phyloP scores from a whole-genome alignment of 441 rosid genomes.

The Erodium trifolium region DNA sequence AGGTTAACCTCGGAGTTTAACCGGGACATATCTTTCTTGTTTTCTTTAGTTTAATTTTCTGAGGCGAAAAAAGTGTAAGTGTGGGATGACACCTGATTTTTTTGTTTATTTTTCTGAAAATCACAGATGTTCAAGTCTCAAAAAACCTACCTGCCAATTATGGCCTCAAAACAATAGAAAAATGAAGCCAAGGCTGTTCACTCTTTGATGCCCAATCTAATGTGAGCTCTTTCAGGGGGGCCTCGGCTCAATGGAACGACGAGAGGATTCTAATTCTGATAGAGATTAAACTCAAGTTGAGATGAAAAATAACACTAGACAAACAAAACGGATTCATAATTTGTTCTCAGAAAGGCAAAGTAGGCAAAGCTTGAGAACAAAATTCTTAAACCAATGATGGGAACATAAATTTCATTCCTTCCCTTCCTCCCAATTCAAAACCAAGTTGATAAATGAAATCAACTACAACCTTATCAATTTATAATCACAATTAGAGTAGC shows the following conservation, averaged over 20 bases:
- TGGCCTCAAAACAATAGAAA: not conserved
- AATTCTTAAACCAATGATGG: not conserved
- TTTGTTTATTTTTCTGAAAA: too few species aligned
- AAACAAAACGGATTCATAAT: not conserved
- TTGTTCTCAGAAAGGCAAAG: not conserved
- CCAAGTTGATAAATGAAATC: slow-evolving; percentile 11
- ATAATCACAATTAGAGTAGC: slow-evolving; percentile 21
- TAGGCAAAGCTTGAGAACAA: not conserved
- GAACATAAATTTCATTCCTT: not conserved
- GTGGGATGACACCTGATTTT: too few species aligned
- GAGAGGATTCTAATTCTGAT: not conserved
- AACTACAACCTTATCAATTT: slow-evolving; percentile 10
- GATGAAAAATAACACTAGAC: not conserved
- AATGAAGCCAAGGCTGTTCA: not conserved
- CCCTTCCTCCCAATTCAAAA: slow-evolving; percentile 9
- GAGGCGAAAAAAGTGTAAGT: too few species aligned
- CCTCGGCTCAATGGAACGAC: not conserved
- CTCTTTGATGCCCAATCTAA: not conserved
- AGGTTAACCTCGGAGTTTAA: too few species aligned
- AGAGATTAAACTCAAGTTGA: not conserved
- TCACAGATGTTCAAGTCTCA: too few species aligned
- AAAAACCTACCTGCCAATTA: too few species aligned
- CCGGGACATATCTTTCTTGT: too few species aligned
- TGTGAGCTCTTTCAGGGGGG: not conserved
- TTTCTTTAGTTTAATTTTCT: too few species aligned